Evolutionary conservation across 2,329 filamentous ascomycete species (phyloP).

Genomic region (Chaetomium strumarium): DNA sequence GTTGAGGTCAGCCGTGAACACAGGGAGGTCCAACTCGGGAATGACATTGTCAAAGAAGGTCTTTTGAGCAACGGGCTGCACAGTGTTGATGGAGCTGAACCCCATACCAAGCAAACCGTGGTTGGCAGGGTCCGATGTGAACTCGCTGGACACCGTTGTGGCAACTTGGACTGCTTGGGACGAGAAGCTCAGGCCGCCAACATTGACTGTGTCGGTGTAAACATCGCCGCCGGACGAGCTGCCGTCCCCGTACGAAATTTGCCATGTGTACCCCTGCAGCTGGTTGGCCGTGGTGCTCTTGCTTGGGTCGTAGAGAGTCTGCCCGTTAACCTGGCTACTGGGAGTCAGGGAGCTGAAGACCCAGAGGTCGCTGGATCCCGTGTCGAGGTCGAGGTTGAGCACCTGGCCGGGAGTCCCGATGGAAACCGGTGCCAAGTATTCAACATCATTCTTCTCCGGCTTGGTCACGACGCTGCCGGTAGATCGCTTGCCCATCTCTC

Average conservation of each 20-base stretch:
- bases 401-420: slow-evolving; percentile 34
- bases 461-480: slow-evolving; percentile 28
- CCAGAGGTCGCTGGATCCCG: slow-evolving; percentile 36
- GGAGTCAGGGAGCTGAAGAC: slow-evolving; percentile 38
- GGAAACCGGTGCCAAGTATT: slow-evolving; percentile 36
- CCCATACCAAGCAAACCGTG: slow-evolving; percentile 41
- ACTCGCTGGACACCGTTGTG: slow-evolving; percentile 34
- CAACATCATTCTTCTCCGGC: slow-evolving; percentile 30
- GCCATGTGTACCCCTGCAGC: slow-evolving; percentile 35
- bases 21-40: slow-evolving; percentile 25
- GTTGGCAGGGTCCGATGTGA: slow-evolving; percentile 33
- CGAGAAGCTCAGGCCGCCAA: slow-evolving; percentile 36
- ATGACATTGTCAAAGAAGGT: slow-evolving; percentile 39
- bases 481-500: slow-evolving; percentile 1
- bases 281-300: slow-evolving; percentile 35
- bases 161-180: slow-evolving; percentile 41
- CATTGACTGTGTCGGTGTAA: slow-evolving; percentile 37
- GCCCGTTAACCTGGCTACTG: slow-evolving; percentile 31
- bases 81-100: slow-evolving; percentile 40
- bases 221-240: slow-evolving; percentile 38
- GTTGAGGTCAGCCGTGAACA: slow-evolving; percentile 33
- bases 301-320: slow-evolving; percentile 35
- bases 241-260: slow-evolving; percentile 40
- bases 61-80: slow-evolving; percentile 35
- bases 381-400: slow-evolving; percentile 30